phyloP scores from a whole-genome alignment of 371 early-diverging fungal species.

The Basidiobolus heterosporus region DNA sequence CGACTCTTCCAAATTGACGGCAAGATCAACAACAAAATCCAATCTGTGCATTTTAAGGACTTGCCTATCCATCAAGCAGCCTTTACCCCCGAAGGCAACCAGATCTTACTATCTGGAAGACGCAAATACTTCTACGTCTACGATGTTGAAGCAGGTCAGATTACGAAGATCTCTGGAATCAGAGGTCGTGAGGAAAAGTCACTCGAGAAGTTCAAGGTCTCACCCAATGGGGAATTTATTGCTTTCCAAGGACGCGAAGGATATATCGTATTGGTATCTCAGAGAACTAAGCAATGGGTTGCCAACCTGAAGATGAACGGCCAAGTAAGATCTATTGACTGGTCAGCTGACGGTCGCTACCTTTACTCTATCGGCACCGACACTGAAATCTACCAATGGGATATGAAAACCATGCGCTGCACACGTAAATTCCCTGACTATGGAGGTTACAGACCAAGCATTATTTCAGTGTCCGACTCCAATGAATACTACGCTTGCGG shows the following conservation, averaged over 20 bases:
- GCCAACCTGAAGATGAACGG: constrained; percentile 74
- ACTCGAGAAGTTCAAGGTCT: constrained; percentile 41
- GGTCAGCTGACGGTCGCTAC: constrained; percentile 40
- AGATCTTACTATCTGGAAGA: constrained; percentile 57
- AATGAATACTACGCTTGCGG: constrained; percentile 68
- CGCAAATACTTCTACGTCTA: constrained; percentile 66
- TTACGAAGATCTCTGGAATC: constrained; percentile 49
- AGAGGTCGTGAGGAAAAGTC: constrained; percentile 50
- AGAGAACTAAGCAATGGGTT: constrained; percentile 65
- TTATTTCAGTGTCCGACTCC: constrained; percentile 52
- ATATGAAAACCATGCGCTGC: constrained; percentile 39
- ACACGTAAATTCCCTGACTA: constrained; percentile 64
- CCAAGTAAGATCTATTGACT: constrained; percentile 38
- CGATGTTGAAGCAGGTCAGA: constrained; percentile 59
- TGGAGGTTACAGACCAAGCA: constrained; percentile 55
- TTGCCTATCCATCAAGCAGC: constrained; percentile 56
- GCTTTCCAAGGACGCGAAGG: constrained; percentile 66
- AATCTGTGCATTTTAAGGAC: constrained; percentile 68
- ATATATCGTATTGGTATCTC: constrained; percentile 58
- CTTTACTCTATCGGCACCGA: constrained; percentile 43
- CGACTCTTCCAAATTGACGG: constrained; percentile 80
- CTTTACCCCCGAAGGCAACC: constrained; percentile 54
- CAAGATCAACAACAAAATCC: constrained; percentile 73
- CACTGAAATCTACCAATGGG: constrained; percentile 57
- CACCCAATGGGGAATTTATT: constrained; percentile 32